Evolutionary conservation across 306 rosid species (phyloP).

Genomic region (Acacia acuminata): DNA sequence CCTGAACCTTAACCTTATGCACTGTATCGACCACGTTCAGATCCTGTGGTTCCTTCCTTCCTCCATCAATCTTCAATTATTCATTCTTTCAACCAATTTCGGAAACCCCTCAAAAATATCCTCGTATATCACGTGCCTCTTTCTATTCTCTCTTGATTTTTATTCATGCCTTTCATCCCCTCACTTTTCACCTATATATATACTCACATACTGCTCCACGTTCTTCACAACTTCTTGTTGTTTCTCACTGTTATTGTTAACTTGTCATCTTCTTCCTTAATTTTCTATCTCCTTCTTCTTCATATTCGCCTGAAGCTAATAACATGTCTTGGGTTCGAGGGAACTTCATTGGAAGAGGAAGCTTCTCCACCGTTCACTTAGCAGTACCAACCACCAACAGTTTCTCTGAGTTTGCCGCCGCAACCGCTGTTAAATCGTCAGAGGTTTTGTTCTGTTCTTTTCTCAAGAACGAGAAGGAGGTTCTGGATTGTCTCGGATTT

Average conservation of each 20-base stretch:
- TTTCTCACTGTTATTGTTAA: neutral
- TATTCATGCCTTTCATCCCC: neutral
- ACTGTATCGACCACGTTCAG: conserved; percentile 43
- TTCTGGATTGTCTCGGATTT: conserved; percentile 48
- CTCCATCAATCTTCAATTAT: neutral
- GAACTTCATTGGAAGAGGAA: conserved; percentile 66
- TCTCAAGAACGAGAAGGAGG: conserved; percentile 66
- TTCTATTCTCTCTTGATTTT: neutral
- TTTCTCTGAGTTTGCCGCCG: conserved; percentile 15
- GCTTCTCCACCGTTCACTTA: conserved; percentile 67
- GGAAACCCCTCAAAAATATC: conserved; percentile 41
- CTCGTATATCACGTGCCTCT: conserved; percentile 70
- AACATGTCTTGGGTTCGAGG: conserved; percentile 90
- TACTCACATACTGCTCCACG: neutral
- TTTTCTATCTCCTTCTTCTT: conserved; percentile 1
- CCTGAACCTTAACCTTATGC: neutral
- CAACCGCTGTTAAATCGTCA: conserved; percentile 70
- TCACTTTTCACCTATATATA: neutral
- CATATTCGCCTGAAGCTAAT: conserved; percentile 3
- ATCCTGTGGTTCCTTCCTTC: neutral
- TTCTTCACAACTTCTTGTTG: conserved; percentile 6
- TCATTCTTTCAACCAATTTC: conserved; percentile 5
- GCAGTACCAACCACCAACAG: conserved; percentile 34
- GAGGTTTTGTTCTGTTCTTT: conserved; percentile 36
- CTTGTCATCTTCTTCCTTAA: neutral